Base-by-base conservation (phyloP, 2,329 filamentous ascomycete species). In the Microsporum ferrugineum region DNA sequence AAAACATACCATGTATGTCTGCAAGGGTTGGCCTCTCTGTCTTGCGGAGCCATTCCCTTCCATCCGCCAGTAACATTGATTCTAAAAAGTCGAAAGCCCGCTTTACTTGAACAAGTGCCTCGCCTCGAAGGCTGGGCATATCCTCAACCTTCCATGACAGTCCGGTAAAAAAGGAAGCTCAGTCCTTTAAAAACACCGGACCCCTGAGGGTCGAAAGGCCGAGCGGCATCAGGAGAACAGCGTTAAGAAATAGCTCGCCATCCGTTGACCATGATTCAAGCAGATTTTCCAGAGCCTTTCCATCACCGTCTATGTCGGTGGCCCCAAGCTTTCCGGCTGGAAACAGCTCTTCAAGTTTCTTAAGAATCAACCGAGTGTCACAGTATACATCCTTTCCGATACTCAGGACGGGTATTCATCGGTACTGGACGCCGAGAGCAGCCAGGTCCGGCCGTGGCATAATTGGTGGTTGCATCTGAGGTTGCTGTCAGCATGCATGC, bases 331-430 rank as follows among this genome's bases (percentile, higher is more conserved):
- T 69, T 12, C 74, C 70, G 1, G 76, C 64, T 0, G 80, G 80
- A 68, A 81, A 83, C 39, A 81, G 73, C 1, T 75, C 66, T 67
- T 88, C 84, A 0, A 90, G 81, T 70, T 84, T 86, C 31, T 72
- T 72, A 23, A 90, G 71, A 66, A 89, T 89, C 27, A 89, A 79
- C 2, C 84, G 82, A 1, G 84, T 85, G 75, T 90, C 87, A 63
- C 83, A 76, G 74, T 88, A 89, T 49, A 90, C 75, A 68, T 88
- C 82, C 4, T 81, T 77, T 14, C 85, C 86, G 65, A 89, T 84
- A 27, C 83, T 75, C 58, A 89, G 72, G 58, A 89, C 68, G 1
- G 87, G 87, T 61, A 89, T 88, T 61, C 87, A 85, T 2, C 87
- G 81, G 73, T 91, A 86, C 5, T 77, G 75, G 60, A 89, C 78